Base-by-base conservation (phyloP, 1,284 basidiomycete genomes). In the Microbotryum silenes-acaulis region DNA sequence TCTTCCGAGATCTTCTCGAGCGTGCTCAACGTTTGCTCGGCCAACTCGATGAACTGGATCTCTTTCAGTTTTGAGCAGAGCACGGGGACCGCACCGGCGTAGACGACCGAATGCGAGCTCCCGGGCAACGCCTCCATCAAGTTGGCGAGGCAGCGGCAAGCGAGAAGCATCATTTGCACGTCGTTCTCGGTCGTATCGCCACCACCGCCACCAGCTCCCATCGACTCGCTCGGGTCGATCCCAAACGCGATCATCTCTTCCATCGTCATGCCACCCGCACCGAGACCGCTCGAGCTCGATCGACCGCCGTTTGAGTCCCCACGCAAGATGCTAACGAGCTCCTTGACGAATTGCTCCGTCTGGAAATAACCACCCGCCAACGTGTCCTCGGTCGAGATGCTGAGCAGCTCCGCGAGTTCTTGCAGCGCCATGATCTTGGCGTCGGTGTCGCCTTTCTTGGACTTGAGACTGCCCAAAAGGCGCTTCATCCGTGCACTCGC, bases 1-100 rank as follows among this genome's bases (percentile, higher is more conserved):
- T 96, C 93, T 74, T 92, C 89, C 2, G 91, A 93, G 51, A 97
- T 92, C 78, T 97, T 97, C 78, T 96, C 91, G 78, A 97, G 81
- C 0, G 92, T 97, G 74, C 89, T 92, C 64, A 97, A 78, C 7
- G 92, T 94, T 77, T 97, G 93, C 74, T 97, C 93, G 9, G 93
- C 92, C 54, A 97, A 81, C 75, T 97, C 92, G 71, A 97, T 96
- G 74, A 92, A 94, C 29, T 90, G 89, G 60, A 97, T 97, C 76
- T 94, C 90, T 73, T 91, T 85, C 65, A 97, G 78, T 76, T 97
- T 96, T 80, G 88, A 89, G 82, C 92, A 96, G 54, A 97, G 81
- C 42, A 92, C 90, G 23, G 89, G 91, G 61, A 97, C 92, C 20
- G 91, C 92, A 21, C 91, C 92, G 71, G 93, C 88, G 73, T 94